A percentile compares a stretch with the other conserved stretches of the same genome.
phyloP scores from a whole-genome alignment of 208 protist species.

The Leishmania arabica region DNA sequence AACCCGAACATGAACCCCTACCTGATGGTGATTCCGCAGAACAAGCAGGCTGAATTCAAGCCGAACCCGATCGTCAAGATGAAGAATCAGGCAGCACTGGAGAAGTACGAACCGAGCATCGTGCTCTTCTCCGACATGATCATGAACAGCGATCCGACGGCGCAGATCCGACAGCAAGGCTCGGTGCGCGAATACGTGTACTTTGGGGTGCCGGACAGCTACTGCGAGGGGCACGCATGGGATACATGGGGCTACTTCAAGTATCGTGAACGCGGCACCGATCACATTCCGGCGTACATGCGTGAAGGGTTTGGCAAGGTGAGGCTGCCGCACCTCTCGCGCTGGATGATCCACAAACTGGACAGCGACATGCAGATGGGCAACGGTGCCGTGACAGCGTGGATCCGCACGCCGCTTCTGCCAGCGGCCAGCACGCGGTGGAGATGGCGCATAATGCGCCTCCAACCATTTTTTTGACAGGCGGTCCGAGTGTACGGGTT shows the following conservation, averaged over 20 bases:
- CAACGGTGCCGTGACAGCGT: conserved; percentile 69
- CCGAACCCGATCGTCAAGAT: conserved; percentile 81
- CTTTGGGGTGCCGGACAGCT: conserved; percentile 86
- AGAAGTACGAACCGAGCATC: conserved; percentile 88
- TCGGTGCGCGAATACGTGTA: conserved; percentile 86
- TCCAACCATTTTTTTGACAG: conserved; percentile 45
- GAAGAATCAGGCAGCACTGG: conserved; percentile 78
- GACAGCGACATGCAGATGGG: conserved; percentile 87
- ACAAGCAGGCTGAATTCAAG: conserved; percentile 85
- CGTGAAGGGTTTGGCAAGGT: conserved; percentile 82
- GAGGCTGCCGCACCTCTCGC: conserved; percentile 67
- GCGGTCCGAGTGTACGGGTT: too few species aligned
- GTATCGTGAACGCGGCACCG: conserved; percentile 59
- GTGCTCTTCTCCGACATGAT: conserved; percentile 88
- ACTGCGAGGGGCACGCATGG: conserved; percentile 83
- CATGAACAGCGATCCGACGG: conserved; percentile 75
- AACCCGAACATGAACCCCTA: conserved; percentile 89
- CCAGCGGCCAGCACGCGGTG: conserved; percentile 37
- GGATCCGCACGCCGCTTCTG: conserved; percentile 68
- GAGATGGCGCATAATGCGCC: conserved; percentile 64
- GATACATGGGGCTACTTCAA: conserved; percentile 87
- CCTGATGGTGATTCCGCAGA: conserved; percentile 77
- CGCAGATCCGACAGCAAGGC: conserved; percentile 76
- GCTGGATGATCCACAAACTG: conserved; percentile 85
- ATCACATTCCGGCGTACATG: conserved; percentile 71